Evolutionary conservation across 805 yeast genomes (phyloP).

Genomic region (Tetrapisispora iriomotensis): DNA sequence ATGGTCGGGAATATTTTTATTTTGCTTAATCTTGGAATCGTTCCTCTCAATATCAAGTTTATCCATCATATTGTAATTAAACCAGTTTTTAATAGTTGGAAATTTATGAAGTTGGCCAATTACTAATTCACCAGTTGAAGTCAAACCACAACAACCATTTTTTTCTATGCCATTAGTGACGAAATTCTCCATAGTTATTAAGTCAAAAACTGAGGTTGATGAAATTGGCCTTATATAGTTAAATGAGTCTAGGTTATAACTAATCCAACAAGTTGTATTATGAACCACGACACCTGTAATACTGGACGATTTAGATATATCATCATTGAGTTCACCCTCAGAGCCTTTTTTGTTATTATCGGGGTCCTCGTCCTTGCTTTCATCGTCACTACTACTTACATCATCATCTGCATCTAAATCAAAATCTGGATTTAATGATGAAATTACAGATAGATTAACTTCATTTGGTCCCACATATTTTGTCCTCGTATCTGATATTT

Average conservation of each 20-base stretch:
- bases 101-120: slow-evolving; percentile 23
- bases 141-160: slow-evolving; percentile 25
- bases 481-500: slow-evolving; percentile 50
- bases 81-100: slow-evolving; percentile 16
- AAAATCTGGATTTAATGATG: slow-evolving; percentile 21
- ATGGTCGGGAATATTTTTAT: not conserved
- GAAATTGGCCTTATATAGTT: slow-evolving; percentile 25
- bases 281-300: slow-evolving; percentile 24
- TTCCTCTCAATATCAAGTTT: not conserved
- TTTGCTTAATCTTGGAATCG: not conserved
- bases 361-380: no score
- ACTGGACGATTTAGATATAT: not conserved
- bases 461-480: slow-evolving; percentile 67
- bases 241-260: slow-evolving; percentile 16
- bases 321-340: slow-evolving; percentile 4
- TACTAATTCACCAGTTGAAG: slow-evolving; percentile 17
- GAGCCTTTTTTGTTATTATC: slow-evolving; percentile 6
- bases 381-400: slow-evolving; percentile 9
- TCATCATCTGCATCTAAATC: slow-evolving; percentile 15
- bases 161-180: slow-evolving; percentile 12
- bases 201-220: slow-evolving; percentile 12
- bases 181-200: slow-evolving; percentile 4
- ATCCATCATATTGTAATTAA: slow-evolving; percentile 6
- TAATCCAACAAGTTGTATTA: slow-evolving; percentile 29
- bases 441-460: slow-evolving; percentile 36